Base-by-base conservation (phyloP, 495 filamentous ascomycete species). In the Talaromyces wortmannii region DNA sequence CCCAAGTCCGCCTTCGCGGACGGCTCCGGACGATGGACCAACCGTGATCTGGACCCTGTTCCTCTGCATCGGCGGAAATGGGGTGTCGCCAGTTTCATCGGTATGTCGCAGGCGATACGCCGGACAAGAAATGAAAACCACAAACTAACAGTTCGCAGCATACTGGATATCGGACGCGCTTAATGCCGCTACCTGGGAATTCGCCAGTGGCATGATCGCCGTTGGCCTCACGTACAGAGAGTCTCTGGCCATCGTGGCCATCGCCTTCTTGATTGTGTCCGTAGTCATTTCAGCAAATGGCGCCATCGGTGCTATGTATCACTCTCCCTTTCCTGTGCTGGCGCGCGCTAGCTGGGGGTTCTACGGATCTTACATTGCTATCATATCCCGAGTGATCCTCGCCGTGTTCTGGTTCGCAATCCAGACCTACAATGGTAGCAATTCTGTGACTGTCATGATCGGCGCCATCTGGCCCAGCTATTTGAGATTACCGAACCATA, bases 351-450 rank as follows among this genome's bases (percentile, higher is more conserved):
- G 75, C 56, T 90, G 84, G 70, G 86, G 86, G 1, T 89, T 85
- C 67, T 89, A 82, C 71, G 77, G 84, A 48, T 78, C 79, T 4
- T 88, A 87, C 60, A 78, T 89, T 59, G 76, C 79, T 23, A 86
- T 88, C 49, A 68, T 88, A 8, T 86, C 83, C 0, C 78, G 86
- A n/a, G 73, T 79, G 0, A 81, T 88, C 53, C 74, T 88, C 5
- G 85, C 84, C 7, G 69, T 87, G 60, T 88, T 89, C 68, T 89
- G 86, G 86, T 82, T 87, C 29, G 83, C 82, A 12, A 86, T 90
- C 50, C 81, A 88, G 61, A 79, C 82, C 29, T 79, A 80, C 52
- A 87, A 84, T 59, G 86, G 86, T 7, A 84, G 82, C 0, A 82
- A 84, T 59, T 78, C 81, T 23, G 72, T 87, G 30, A 78, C 77